phyloP scores from a whole-genome alignment of 2,329 filamentous ascomycete species.

The Hypomyces rosellus region DNA sequence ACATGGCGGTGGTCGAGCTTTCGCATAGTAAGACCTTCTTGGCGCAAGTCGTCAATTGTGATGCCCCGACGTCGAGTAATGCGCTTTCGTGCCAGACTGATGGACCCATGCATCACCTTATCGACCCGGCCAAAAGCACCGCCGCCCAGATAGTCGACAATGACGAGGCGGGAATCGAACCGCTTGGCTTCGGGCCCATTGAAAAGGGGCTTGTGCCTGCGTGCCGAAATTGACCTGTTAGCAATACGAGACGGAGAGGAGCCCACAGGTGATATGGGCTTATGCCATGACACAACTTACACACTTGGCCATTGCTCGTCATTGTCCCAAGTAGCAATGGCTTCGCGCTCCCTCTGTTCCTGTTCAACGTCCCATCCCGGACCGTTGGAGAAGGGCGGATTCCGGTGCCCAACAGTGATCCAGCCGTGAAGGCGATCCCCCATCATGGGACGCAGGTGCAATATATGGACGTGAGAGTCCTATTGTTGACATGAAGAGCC shows the following conservation, averaged over 20 bases:
- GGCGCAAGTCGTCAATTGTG: slow-evolving; percentile 35
- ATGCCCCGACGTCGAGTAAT: slow-evolving; percentile 30
- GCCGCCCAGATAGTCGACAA: slow-evolving; percentile 32
- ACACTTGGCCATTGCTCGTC: slow-evolving; percentile 29
- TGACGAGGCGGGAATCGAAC: slow-evolving; percentile 27
- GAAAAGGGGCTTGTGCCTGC: slow-evolving; percentile 25
- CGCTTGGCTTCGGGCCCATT: slow-evolving; percentile 26
- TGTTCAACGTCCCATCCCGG: slow-evolving; percentile 23
- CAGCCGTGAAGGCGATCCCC: slow-evolving; percentile 25
- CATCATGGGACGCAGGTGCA: slow-evolving; percentile 17
- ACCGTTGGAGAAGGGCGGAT: slow-evolving; percentile 15
- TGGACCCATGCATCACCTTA: slow-evolving; percentile 33
- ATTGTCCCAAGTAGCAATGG: slow-evolving; percentile 26
- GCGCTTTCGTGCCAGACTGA: slow-evolving; percentile 41
- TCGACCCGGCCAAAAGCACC: slow-evolving; percentile 40
- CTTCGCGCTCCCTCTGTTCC: slow-evolving; percentile 23
- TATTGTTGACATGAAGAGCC: too few species aligned
- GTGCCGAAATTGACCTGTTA: neutral
- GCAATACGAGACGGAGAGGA: neutral
- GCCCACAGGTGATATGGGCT: neutral
- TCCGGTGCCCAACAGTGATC: slow-evolving; percentile 26
- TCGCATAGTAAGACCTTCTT: slow-evolving; percentile 43
- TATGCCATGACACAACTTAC: slow-evolving; percentile 17
- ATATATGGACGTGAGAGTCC: too few species aligned
- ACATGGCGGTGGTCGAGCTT: slow-evolving; percentile 42